These are phyloP conservation scores for Gonapodya sp. DNA, from an alignment of 192 early-diverging fungal genomes.

Conservation along the genomic window DNA sequence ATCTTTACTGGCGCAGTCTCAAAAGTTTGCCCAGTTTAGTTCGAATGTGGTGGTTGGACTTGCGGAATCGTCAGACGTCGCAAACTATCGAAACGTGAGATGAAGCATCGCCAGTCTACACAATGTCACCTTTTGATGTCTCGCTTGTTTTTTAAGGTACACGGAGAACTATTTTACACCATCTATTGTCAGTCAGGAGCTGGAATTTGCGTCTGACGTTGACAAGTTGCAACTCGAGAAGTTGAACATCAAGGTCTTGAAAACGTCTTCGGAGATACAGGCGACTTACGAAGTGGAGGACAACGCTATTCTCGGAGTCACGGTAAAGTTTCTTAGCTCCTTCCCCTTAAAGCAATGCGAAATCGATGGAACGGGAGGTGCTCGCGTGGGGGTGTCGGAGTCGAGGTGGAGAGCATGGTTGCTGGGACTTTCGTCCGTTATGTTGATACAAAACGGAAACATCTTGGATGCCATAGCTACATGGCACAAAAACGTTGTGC, in stretches of 20 bases:
- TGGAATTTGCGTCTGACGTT: constrained; percentile 37
- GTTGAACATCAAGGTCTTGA: constrained; percentile 53
- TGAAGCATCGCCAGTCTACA: not conserved
- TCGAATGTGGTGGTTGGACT: constrained; percentile 69
- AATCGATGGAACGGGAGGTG: constrained; percentile 41
- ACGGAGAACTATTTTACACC: constrained; percentile 65
- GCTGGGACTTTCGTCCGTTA: constrained; percentile 31
- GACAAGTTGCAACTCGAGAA: constrained; percentile 42
- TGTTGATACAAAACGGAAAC: constrained; percentile 65
- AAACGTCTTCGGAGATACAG: constrained; percentile 53
- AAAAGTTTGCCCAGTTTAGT: constrained; percentile 58
- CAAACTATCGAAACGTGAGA: constrained; percentile 57
- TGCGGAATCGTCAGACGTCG: constrained; percentile 64
- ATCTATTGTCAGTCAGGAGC: constrained; percentile 47
- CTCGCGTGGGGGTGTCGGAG: constrained; percentile 58
- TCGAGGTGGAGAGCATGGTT: constrained; percentile 39
- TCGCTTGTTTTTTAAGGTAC: constrained; percentile 28
- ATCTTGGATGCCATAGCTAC: constrained; percentile 69
- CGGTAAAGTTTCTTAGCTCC: constrained; percentile 52
- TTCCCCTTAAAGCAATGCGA: constrained; percentile 67
- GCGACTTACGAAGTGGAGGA: constrained; percentile 72
- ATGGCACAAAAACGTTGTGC: constrained; percentile 73
- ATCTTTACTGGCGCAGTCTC: constrained; percentile 59
- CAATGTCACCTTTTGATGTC: not conserved
- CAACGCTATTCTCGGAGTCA: constrained; percentile 56